phyloP scores from a whole-genome alignment of 306 rosid genomes.

The Amphicarpaea edgeworthii region DNA sequence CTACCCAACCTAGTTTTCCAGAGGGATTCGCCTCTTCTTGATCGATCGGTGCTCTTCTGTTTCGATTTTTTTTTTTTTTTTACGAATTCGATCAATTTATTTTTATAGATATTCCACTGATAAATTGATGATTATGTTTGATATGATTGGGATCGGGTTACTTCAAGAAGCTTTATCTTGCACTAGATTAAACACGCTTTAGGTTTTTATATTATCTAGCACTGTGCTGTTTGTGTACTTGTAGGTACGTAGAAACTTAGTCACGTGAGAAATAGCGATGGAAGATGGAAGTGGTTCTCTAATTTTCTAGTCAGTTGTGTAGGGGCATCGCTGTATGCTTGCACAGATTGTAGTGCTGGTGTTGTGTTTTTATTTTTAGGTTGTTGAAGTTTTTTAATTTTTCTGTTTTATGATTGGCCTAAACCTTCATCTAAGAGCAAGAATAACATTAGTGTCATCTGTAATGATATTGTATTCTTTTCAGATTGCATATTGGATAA shows the following conservation, averaged over 20 bases:
- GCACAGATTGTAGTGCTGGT: conserved; percentile 9
- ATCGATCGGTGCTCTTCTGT: neutral
- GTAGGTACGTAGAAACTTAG: neutral
- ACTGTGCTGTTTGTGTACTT: neutral
- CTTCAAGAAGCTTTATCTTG: no score
- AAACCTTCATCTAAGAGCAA: neutral
- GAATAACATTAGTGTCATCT: neutral
- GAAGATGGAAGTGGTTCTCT: neutral
- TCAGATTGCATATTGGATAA: conserved; percentile 30
- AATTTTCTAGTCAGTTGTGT: neutral
- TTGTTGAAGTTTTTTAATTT: neutral
- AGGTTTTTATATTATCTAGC: neutral
- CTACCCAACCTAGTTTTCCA: neutral
- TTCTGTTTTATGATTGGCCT: neutral
- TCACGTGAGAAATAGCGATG: neutral
- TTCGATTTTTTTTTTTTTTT: neutral
- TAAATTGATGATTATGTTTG: no score
- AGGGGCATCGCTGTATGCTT: neutral
- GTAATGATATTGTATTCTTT: conserved; percentile 8
- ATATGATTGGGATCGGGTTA: no score
- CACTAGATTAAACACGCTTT: no score
- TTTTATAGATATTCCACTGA: no score
- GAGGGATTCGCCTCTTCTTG: neutral
- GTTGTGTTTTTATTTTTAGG: neutral
- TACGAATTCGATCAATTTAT: neutral